phyloP scores from a whole-genome alignment of 257 asterid genomes.

The Misopates orontium region DNA sequence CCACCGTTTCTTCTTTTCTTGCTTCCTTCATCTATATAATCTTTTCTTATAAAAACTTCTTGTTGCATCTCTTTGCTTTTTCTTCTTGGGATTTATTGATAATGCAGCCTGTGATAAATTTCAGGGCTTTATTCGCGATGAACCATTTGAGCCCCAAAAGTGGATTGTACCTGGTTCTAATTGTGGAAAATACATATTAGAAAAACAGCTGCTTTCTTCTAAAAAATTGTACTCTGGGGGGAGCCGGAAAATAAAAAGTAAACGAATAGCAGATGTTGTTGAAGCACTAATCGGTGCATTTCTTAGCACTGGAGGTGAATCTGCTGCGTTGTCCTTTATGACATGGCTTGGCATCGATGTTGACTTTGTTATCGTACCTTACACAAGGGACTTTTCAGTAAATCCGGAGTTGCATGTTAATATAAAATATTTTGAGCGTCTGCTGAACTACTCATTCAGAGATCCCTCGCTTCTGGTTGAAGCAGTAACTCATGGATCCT shows the following conservation, averaged over 20 bases:
- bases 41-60: not conserved
- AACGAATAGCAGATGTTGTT: slow-evolving; percentile 68
- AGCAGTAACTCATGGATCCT: slow-evolving; percentile 92
- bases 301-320: slow-evolving; percentile 66
- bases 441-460: slow-evolving; percentile 51
- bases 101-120: slow-evolving; percentile 4
- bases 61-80: not conserved
- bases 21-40: not conserved
- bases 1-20: not conserved
- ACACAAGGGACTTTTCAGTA: slow-evolving; percentile 37
- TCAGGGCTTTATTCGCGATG: slow-evolving; percentile 76
- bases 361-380: slow-evolving; percentile 44
- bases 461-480: slow-evolving; percentile 78
- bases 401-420: slow-evolving; percentile 54
- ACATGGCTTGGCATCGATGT: slow-evolving; percentile 66
- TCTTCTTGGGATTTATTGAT: not conserved
- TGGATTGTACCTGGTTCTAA: slow-evolving; percentile 71
- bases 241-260: slow-evolving; percentile 43
- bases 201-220: slow-evolving; percentile 38
- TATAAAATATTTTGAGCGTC: slow-evolving; percentile 43
- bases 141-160: slow-evolving; percentile 64
- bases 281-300: slow-evolving; percentile 95
- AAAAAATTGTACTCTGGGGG: slow-evolving; percentile 37
- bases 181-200: slow-evolving; percentile 29
- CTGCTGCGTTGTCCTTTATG: slow-evolving; percentile 68